These are phyloP conservation scores for Blastocystis sp. DNA, from an alignment of 352 stramenopile genomes.

Conservation along the genomic window DNA sequence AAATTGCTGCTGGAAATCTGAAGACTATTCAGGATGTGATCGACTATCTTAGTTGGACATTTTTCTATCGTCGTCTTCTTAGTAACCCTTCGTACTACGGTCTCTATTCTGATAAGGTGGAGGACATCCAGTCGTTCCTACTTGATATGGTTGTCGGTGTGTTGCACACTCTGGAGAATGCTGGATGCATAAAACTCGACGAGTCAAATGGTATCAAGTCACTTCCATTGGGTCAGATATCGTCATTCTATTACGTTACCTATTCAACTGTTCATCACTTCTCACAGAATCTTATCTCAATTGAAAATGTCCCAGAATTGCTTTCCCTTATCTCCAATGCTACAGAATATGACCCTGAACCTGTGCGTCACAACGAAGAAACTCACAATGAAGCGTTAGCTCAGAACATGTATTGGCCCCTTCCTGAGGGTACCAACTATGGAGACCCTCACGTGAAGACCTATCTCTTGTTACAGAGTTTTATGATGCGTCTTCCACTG, in stretches of 20 bases:
- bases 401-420: not conserved
- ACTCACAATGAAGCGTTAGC: constrained; percentile 70
- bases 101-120: constrained; percentile 72
- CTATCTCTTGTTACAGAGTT: constrained; percentile 83
- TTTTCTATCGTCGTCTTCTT: constrained; percentile 87
- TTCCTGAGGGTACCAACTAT: constrained; percentile 64
- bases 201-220: constrained; percentile 70
- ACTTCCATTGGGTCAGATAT: constrained; percentile 82
- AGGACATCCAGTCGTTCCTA: constrained; percentile 75
- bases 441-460: constrained; percentile 64
- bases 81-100: constrained; percentile 93
- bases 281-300: constrained; percentile 60
- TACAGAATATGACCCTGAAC: constrained; percentile 86
- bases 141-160: constrained; percentile 74
- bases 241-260: constrained; percentile 90
- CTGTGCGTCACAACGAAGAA: constrained; percentile 95
- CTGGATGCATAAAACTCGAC: constrained; percentile 76
- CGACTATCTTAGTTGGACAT: constrained; percentile 92
- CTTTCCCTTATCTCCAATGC: constrained; percentile 67
- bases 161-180: constrained; percentile 75
- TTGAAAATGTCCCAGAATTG: constrained; percentile 55
- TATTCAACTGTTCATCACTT: constrained; percentile 79
- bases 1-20: constrained; percentile 85
- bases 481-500: constrained; percentile 81
- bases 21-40: constrained; percentile 79